Evolutionary conservation across 1,284 basidiomycete species (phyloP).

Genomic region (Termitomyces sp.): DNA sequence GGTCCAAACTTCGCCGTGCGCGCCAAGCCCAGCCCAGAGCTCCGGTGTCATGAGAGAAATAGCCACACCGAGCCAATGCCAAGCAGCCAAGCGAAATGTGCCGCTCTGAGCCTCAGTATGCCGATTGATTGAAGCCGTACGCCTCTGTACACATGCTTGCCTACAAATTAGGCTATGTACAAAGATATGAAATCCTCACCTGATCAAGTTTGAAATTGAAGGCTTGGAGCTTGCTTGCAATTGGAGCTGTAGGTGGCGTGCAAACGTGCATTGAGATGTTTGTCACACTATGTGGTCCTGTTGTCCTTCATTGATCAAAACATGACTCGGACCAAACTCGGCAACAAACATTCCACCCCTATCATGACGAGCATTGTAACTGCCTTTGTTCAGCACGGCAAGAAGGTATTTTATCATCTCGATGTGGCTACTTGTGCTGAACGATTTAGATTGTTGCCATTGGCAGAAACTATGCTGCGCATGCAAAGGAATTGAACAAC

Average conservation of each 20-base stretch:
- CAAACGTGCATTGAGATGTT: not conserved
- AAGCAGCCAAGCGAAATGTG: slow-evolving; percentile 12
- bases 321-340: slow-evolving; percentile 2
- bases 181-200: not conserved
- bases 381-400: slow-evolving; percentile 22
- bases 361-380: slow-evolving; percentile 16
- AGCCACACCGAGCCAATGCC: slow-evolving; percentile 8
- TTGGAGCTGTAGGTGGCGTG: no score
- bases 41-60: slow-evolving; percentile 7
- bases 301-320: slow-evolving; percentile 6
- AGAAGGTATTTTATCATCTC: slow-evolving; percentile 14
- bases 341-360: not conserved
- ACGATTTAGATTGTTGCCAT: slow-evolving; percentile 80
- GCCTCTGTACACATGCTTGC: not conserved
- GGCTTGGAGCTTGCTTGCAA: no score
- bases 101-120: not conserved
- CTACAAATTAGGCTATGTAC: not conserved
- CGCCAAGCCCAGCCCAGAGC: slow-evolving; percentile 12
- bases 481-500: slow-evolving; percentile 91
- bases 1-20: slow-evolving; percentile 5
- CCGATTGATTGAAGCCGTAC: not conserved
- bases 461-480: slow-evolving; percentile 80
- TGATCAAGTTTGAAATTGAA: not conserved
- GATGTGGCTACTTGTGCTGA: not conserved
- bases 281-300: no score